Evolutionary conservation across 768 basidiomycete species (phyloP), one percentile per base, ranked within the genome.

Genomic region (Leucocoprinus sp.): DNA sequence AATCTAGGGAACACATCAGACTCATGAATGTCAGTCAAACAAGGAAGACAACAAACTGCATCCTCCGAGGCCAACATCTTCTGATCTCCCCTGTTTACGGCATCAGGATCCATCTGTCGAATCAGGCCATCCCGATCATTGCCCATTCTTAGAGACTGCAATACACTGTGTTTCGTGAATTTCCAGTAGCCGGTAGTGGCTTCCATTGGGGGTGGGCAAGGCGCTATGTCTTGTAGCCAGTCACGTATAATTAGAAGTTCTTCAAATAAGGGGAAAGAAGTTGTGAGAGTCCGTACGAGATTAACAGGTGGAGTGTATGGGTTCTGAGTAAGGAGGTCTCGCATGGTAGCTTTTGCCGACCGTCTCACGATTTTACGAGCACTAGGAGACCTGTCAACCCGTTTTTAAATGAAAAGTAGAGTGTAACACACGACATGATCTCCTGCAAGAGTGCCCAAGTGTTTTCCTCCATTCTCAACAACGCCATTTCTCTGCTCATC

Each of bases 211-310:
- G 68, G 61, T 0, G 76, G 74, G n/a, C 69, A 47, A 0, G 79
- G 75, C 0, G 86, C 84, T 0, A 76, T 83, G 33, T 88, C 84
- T 50, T 90, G 85, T 1, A 91, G 70, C 90, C 90, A 93, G 60
- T 91, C 87, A n/a, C 85, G 78, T 6, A 91, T 80, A 35, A 85
- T 79, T 37, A 87, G 70, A 44, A 91, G 84, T 50, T 90, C 89
- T 0, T 75, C 63, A 27, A 91, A 77, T 2, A 82, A 69, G 0
- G 76, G 78, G 0, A 82, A 86, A 2, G 76, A 63, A 38, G 74
- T 63, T 70, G 93, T 74, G 41, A 88, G 76, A 2, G 79, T 74
- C 57, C 88, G 82, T 0, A 84, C 84, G 21, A 93, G 72, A 0
- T 80, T 80, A 4, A 78, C 72, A 0, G 84, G 80, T 0, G 91